Percentiles rank a stretch among this genome's conserved stretches.
Conservation (phyloP, 257 asterid species). For the Primulina huaijiensis region DNA sequence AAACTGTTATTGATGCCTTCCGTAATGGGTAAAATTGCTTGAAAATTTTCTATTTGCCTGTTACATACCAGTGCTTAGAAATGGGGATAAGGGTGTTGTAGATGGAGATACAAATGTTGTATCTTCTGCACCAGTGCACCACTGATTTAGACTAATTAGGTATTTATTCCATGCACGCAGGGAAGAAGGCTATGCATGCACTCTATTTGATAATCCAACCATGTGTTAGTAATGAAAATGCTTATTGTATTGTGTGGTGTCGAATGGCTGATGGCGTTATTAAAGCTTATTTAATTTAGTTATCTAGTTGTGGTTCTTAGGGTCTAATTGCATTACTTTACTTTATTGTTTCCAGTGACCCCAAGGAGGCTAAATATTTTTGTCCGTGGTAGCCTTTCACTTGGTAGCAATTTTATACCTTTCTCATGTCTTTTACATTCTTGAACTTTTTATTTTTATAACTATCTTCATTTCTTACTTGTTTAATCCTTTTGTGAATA, state of each 20-base stretch:
- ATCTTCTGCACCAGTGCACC: conserved; percentile 40
- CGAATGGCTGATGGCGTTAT: background rate
- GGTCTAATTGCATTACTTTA: conserved; percentile 22
- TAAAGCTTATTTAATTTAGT: conserved; percentile 1
- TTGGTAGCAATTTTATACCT: conserved; percentile 39
- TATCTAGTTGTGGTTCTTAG: conserved; percentile 12
- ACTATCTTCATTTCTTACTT: background rate
- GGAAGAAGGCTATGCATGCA: background rate
- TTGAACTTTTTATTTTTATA: background rate
- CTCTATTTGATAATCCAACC: background rate
- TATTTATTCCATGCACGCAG: conserved; percentile 7
- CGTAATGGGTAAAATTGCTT: background rate
- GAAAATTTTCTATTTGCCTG: background rate
- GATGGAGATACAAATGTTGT: conserved; percentile 21
- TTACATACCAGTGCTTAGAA: background rate
- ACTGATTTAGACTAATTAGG: conserved; percentile 2
- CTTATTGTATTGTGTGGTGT: background rate
- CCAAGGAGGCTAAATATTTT: conserved; percentile 33
- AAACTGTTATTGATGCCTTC: background rate
- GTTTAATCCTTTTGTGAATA: background rate
- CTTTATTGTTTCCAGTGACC: conserved; percentile 47
- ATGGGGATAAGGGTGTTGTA: background rate
- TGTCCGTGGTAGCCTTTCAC: conserved; percentile 30
- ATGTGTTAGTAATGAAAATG: background rate
- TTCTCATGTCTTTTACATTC: background rate